Conservation (phyloP, 805 yeast species). For the Yamadazyma nakazawae region DNA sequence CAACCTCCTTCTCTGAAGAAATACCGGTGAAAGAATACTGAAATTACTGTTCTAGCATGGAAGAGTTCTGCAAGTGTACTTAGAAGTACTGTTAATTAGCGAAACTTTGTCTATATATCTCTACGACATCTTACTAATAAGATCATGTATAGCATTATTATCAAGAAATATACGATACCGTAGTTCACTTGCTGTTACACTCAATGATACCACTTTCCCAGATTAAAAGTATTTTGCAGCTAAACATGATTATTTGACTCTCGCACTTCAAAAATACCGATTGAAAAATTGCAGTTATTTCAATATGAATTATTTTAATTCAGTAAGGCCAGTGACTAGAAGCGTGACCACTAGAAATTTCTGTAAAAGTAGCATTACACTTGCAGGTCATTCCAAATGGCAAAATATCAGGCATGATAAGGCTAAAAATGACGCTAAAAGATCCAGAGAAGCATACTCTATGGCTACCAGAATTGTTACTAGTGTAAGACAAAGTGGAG, state of each 20-base stretch:
- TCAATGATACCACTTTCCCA: no score
- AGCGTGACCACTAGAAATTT: background rate
- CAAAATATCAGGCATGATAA: slow-evolving; percentile 91
- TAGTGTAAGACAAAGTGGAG: slow-evolving; percentile 71
- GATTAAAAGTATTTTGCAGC: background rate
- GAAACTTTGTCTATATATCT: no score
- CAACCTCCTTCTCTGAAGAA: no score
- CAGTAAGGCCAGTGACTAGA: background rate
- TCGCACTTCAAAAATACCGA: background rate
- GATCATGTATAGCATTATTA: no score
- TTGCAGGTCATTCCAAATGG: slow-evolving; percentile 95
- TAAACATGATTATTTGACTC: background rate
- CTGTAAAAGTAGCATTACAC: slow-evolving; percentile 2
- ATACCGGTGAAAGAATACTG: no score
- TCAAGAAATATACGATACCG: no score
- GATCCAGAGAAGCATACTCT: slow-evolving; percentile 64
- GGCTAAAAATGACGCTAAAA: slow-evolving; percentile 84
- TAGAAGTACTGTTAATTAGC: no score
- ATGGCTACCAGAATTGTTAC: slow-evolving; percentile 71
- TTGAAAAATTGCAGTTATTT: background rate
- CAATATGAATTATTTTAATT: background rate
- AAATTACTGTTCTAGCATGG: no score
- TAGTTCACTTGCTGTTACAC: no score
- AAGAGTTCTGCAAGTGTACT: no score
- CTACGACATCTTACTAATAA: no score